Evolutionary conservation across 768 basidiomycete species (phyloP).

Genomic region (Asterophora lycoperdoides): DNA sequence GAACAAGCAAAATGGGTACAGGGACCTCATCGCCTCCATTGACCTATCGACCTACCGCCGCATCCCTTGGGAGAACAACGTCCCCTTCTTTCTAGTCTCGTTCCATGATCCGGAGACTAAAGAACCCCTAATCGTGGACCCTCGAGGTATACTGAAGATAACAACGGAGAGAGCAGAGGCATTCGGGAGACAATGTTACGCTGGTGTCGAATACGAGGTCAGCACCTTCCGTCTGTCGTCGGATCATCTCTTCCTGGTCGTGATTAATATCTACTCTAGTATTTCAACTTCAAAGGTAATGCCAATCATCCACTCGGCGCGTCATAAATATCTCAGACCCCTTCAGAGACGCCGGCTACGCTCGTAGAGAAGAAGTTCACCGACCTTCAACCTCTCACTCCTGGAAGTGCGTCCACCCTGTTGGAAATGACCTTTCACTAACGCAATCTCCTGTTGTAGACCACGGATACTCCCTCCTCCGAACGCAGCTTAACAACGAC

Average conservation of each 20-base stretch:
- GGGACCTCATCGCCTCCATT: constrained; percentile 80
- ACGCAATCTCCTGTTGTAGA: constrained; percentile 46
- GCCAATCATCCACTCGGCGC: background rate
- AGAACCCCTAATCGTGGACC: constrained; percentile 75
- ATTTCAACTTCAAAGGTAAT: constrained; percentile 86
- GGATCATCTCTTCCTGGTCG: background rate
- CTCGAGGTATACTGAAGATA: constrained; percentile 72
- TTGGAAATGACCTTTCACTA: background rate
- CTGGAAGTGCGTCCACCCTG: constrained; percentile 71
- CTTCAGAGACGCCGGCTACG: constrained; percentile 73
- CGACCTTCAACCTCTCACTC: constrained; percentile 74
- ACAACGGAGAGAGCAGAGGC: constrained; percentile 47
- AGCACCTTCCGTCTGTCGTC: constrained; percentile 15
- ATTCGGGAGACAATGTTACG: constrained; percentile 58
- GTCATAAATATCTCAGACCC: constrained; percentile 1
- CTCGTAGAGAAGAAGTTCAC: constrained; percentile 75
- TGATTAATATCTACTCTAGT: constrained; percentile 39
- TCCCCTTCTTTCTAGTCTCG: constrained; percentile 90
- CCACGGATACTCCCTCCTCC: constrained; percentile 94
- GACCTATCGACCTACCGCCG: constrained; percentile 86
- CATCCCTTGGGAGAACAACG: constrained; percentile 87
- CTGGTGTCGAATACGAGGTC: constrained; percentile 95
- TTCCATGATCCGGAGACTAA: constrained; percentile 87
- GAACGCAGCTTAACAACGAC: constrained; percentile 82
- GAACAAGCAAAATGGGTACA: constrained; percentile 88